Conservation (phyloP, 805 yeast genomes). For the Metschnikowia corniflorae region DNA sequence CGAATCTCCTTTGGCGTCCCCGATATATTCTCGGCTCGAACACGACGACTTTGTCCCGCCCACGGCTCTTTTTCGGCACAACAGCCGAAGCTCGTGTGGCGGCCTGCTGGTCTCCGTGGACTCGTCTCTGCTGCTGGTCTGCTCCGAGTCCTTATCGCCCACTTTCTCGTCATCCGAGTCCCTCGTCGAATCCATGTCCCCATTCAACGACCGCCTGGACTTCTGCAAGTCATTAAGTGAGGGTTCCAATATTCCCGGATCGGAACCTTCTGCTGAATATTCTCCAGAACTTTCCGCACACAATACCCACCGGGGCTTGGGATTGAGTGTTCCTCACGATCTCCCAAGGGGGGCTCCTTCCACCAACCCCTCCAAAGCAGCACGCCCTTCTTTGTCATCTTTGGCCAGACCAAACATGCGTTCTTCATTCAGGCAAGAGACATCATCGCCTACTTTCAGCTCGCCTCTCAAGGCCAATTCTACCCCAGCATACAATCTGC, state of each 20-base stretch:
- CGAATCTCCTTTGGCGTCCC: constrained; percentile 4
- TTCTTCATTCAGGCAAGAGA: constrained; percentile 5
- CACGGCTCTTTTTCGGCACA: constrained; percentile 16
- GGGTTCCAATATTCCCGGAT: too few relatives aligned
- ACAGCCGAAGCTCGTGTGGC: constrained; percentile 15
- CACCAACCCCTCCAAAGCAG: too few relatives aligned
- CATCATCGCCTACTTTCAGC: constrained; percentile 31
- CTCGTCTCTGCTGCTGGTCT: constrained; percentile 30
- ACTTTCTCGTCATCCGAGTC: constrained; percentile 31
- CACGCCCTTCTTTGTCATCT: too few relatives aligned
- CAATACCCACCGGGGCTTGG: too few relatives aligned
- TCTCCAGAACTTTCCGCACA: too few relatives aligned
- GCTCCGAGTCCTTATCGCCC: constrained; percentile 22
- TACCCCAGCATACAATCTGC: constrained; percentile 13
- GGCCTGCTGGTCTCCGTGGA: constrained; percentile 24
- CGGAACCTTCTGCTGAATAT: too few relatives aligned
- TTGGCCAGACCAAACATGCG: constrained; percentile 12
- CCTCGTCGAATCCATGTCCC: constrained; percentile 25
- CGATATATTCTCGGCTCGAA: constrained; percentile 10
- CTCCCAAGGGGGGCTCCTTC: too few relatives aligned
- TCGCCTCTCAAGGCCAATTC: constrained; percentile 36
- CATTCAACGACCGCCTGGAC: constrained; percentile 24
- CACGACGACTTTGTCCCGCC: constrained; percentile 19
- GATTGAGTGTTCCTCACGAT: too few relatives aligned
- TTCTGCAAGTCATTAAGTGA: too few relatives aligned